Evolutionary conservation across 805 yeast genomes (phyloP).

Genomic region (Candida sanyiensis): DNA sequence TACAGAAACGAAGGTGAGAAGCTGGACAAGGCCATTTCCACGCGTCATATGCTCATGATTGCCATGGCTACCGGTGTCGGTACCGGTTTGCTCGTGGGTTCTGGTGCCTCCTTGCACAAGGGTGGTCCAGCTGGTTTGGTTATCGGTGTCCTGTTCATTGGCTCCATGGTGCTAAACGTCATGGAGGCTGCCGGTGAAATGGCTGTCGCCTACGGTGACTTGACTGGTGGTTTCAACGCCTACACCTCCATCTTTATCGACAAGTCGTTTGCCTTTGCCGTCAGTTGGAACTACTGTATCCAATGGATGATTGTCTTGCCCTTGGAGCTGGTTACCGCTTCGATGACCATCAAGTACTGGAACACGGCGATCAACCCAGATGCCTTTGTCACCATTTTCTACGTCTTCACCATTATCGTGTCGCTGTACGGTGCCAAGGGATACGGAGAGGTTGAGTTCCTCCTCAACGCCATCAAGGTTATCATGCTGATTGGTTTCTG

Average conservation of each 20-base stretch:
- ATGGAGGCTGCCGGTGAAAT: constrained; percentile 63
- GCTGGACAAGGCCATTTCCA: constrained; percentile 30
- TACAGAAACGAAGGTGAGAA: constrained; percentile 28
- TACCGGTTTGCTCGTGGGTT: constrained; percentile 60
- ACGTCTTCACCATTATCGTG: constrained; percentile 38
- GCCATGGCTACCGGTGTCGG: constrained; percentile 84
- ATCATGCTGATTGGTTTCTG: constrained; percentile 55
- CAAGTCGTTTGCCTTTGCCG: constrained; percentile 52
- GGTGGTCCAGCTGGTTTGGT: constrained; percentile 47
- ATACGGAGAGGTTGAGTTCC: constrained; percentile 59
- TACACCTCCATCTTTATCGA: constrained; percentile 52
- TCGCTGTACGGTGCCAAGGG: constrained; percentile 51
- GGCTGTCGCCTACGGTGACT: constrained; percentile 52
- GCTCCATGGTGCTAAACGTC: constrained; percentile 51
- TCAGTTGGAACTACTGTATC: constrained; percentile 57
- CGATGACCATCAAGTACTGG: constrained; percentile 60
- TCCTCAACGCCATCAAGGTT: constrained; percentile 61
- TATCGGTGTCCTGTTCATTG: constrained; percentile 53
- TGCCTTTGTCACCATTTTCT: constrained; percentile 51
- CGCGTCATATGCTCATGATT: constrained; percentile 66
- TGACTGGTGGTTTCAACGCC: constrained; percentile 60
- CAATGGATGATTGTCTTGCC: constrained; percentile 62
- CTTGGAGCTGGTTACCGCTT: constrained; percentile 59
- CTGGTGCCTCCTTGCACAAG: constrained; percentile 40
- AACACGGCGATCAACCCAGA: constrained; percentile 46